Percentiles rank a stretch among this genome's conserved stretches.
These are phyloP conservation scores for Morella rubra DNA, from an alignment of 306 rosid species.

Conservation along the genomic window DNA sequence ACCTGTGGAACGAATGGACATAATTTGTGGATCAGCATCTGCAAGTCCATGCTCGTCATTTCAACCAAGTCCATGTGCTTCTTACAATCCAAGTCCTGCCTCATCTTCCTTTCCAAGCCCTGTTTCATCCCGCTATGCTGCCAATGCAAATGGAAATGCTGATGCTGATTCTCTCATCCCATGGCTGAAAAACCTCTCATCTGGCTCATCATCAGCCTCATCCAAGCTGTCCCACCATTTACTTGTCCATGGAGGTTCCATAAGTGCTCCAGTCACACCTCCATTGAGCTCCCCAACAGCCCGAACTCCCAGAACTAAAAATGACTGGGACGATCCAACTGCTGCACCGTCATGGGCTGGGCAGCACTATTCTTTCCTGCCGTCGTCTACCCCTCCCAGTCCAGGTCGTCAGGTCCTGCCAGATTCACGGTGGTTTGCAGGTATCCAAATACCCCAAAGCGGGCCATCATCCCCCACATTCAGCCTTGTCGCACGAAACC, in stretches of 20 bases:
- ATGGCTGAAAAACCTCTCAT: conserved; percentile 62
- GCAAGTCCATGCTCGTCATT: conserved; percentile 52
- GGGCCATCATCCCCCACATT: conserved; percentile 64
- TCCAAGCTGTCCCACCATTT: conserved; percentile 49
- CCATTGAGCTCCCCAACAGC: conserved; percentile 64
- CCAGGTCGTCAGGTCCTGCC: conserved; percentile 51
- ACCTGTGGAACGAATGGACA: conserved; percentile 52
- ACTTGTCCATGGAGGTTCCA: conserved; percentile 48
- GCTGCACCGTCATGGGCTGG: conserved; percentile 44
- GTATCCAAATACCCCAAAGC: conserved; percentile 52
- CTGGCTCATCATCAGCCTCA: conserved; percentile 50
- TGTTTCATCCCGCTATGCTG: conserved; percentile 41
- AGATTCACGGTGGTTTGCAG: conserved; percentile 54
- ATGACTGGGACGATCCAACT: conserved; percentile 53
- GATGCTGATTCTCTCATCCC: conserved; percentile 67
- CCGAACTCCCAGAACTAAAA: conserved; percentile 46
- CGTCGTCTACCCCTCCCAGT: conserved; percentile 64
- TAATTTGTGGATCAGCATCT: conserved; percentile 55
- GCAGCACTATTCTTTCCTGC: conserved; percentile 42
- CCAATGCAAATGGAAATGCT: conserved; percentile 37
- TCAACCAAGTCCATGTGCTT: conserved; percentile 47
- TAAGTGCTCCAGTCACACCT: conserved; percentile 68
- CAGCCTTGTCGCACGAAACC: conserved; percentile 52
- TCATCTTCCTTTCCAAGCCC: conserved; percentile 68
- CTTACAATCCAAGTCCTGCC: conserved; percentile 55